phyloP scores from a whole-genome alignment of 768 basidiomycete species.

The Boletales sp. region DNA sequence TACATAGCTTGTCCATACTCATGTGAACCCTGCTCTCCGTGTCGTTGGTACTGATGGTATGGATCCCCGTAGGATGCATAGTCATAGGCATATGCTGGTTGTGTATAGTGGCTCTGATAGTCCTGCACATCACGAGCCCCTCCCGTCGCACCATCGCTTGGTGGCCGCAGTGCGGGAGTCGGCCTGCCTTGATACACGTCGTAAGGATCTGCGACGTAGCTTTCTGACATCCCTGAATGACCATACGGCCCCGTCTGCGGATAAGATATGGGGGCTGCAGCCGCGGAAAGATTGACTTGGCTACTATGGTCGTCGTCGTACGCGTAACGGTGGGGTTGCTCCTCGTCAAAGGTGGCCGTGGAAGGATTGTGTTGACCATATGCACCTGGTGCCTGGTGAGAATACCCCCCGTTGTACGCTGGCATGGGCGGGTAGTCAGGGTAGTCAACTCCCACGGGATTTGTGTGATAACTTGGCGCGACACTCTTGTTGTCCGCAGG shows the following conservation, averaged over 20 bases:
- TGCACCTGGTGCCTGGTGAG: slow-evolving; percentile 49
- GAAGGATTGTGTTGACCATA: slow-evolving; percentile 61
- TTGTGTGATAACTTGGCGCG: slow-evolving; percentile 33
- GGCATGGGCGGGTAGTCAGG: slow-evolving; percentile 70
- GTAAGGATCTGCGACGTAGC: slow-evolving; percentile 42
- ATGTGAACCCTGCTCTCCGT: slow-evolving; percentile 24
- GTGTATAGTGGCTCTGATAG: slow-evolving; percentile 30
- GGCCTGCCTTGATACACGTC: slow-evolving; percentile 56
- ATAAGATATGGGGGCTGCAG: slow-evolving; percentile 58
- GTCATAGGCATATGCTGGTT: slow-evolving; percentile 25
- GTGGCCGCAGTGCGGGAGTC: slow-evolving; percentile 31
- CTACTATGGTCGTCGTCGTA: slow-evolving; percentile 74
- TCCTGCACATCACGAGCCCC: slow-evolving; percentile 40
- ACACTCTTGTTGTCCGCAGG: slow-evolving; percentile 45
- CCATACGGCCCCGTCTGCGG: slow-evolving; percentile 28
- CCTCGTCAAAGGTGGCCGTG: slow-evolving; percentile 49
- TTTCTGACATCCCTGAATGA: slow-evolving; percentile 20
- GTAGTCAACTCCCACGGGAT: slow-evolving; percentile 40
- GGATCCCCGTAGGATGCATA: slow-evolving; percentile 26
- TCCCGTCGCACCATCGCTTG: slow-evolving; percentile 29
- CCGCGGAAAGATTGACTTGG: slow-evolving; percentile 51
- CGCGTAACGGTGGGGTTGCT: slow-evolving; percentile 43
- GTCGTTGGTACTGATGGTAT: slow-evolving; percentile 28
- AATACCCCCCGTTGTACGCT: slow-evolving; percentile 62
- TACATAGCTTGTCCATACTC: slow-evolving; percentile 35